phyloP scores from a whole-genome alignment of 306 rosid genomes.

The Gynostemma pentaphyllum region DNA sequence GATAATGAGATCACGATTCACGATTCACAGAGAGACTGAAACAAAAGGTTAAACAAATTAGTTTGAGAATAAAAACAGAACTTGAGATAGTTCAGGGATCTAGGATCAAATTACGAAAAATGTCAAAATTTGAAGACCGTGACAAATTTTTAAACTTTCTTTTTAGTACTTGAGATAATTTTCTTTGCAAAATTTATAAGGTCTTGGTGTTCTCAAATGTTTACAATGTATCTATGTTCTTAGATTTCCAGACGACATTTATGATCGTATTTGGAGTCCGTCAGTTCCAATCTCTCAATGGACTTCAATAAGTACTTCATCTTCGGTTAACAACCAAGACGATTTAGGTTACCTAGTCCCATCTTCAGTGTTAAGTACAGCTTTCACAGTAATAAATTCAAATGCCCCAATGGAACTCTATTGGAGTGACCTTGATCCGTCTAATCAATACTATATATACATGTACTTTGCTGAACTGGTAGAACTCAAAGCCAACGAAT shows the following conservation, averaged over 20 bases:
- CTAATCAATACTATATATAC: slow-evolving; percentile 17
- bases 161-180: too few relatives aligned
- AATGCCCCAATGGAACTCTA: slow-evolving; percentile 5
- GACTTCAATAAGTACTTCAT: background rate
- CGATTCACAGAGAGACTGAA: too few relatives aligned
- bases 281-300: background rate
- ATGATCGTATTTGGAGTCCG: slow-evolving; percentile 5
- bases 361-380: slow-evolving; percentile 13
- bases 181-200: too few relatives aligned
- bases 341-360: background rate
- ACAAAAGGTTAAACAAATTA: too few relatives aligned
- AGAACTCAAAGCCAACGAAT: slow-evolving; percentile 12
- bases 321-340: background rate
- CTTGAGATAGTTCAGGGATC: too few relatives aligned
- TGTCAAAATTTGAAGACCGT: too few relatives aligned
- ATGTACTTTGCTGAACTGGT: slow-evolving; percentile 34
- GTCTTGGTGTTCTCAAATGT: too few relatives aligned
- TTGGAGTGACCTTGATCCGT: background rate
- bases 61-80: too few relatives aligned
- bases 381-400: slow-evolving; percentile 12
- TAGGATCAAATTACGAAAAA: too few relatives aligned
- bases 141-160: too few relatives aligned
- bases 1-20: too few relatives aligned
- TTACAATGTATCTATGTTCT: background rate
- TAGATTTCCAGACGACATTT: background rate